Evolutionary conservation across 768 basidiomycete genomes (phyloP).

Genomic region (Tylopilus intermedius): DNA sequence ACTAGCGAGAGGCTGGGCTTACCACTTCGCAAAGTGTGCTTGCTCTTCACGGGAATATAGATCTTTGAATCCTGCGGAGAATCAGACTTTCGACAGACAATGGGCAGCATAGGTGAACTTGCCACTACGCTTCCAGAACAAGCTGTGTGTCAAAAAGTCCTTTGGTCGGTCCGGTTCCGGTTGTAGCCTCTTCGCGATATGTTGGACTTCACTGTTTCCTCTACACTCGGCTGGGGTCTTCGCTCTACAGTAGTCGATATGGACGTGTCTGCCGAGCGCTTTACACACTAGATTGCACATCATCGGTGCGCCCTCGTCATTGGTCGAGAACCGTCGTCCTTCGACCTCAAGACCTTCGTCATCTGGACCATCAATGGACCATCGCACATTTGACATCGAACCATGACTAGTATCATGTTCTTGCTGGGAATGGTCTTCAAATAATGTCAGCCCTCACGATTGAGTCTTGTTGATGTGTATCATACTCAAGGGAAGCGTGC

Average conservation of each 20-base stretch:
- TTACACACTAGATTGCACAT: conserved; percentile 54
- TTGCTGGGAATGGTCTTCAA: conserved; percentile 44
- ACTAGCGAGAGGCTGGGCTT: conserved; percentile 8
- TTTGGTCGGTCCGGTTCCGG: conserved; percentile 46
- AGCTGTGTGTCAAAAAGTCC: conserved; percentile 50
- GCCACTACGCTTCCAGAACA: conserved; percentile 57
- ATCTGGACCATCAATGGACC: conserved; percentile 52
- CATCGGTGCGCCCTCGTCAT: conserved; percentile 57
- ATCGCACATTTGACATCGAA: conserved; percentile 52
- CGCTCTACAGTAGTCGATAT: conserved; percentile 52
- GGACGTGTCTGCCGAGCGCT: conserved; percentile 48
- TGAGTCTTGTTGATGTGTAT: neutral
- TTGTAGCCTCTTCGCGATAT: conserved; percentile 35
- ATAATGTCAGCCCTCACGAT: neutral
- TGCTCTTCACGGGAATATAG: conserved; percentile 57
- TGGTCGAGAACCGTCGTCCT: conserved; percentile 47
- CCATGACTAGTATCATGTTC: conserved; percentile 61
- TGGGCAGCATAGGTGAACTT: conserved; percentile 3
- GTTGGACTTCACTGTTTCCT: conserved; percentile 40
- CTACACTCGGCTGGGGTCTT: conserved; percentile 32
- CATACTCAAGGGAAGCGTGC: conserved; percentile 49
- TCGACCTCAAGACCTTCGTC: conserved; percentile 44
- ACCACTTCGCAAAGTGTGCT: conserved; percentile 50
- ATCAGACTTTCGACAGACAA: neutral
- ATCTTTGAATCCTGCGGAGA: conserved; percentile 51